phyloP scores from a whole-genome alignment of 164 flowering plant genomes.

The Chloranthus sessilifolius region DNA sequence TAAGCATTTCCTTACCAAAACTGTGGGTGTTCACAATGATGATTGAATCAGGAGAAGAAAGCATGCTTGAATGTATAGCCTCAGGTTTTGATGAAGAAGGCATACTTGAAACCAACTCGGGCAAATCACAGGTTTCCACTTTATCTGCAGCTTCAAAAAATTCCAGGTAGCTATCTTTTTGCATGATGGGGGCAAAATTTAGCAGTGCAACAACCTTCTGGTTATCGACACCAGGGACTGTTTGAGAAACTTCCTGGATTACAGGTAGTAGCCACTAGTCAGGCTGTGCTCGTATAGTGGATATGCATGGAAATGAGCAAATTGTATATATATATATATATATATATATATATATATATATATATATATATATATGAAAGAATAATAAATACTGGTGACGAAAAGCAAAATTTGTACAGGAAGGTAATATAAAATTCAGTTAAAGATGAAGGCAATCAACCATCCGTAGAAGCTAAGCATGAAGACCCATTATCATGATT shows the following conservation, averaged over 20 bases:
- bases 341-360: too few species aligned
- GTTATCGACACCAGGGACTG: constrained; percentile 9
- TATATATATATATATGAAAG: too few species aligned
- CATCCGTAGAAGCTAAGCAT: neutral
- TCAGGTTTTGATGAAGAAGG: constrained; percentile 18
- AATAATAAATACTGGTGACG: neutral
- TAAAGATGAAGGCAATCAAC: neutral
- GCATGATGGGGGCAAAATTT: constrained; percentile 34
- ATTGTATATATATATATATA: too few species aligned
- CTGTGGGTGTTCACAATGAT: constrained; percentile 73
- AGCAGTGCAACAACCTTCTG: constrained; percentile 35
- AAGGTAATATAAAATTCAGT: neutral
- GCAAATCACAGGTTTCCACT: constrained; percentile 19
- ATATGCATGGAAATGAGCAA: neutral
- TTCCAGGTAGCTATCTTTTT: constrained; percentile 11
- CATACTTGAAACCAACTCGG: constrained; percentile 18
- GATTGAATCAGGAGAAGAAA: constrained; percentile 34
- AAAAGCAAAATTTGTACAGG: neutral
- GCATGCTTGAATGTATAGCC: constrained; percentile 14
- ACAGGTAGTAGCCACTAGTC: constrained; percentile 3
- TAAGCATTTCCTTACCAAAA: constrained; percentile 68
- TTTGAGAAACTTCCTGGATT: constrained; percentile 30
- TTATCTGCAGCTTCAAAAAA: constrained; percentile 18
- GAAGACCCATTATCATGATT: too few species aligned
- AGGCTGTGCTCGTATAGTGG: neutral